Evolutionary conservation across 106 monocot genomes (phyloP), one percentile per base, ranked within the genome.

Genomic region (Phalaenopsis equestris): DNA sequence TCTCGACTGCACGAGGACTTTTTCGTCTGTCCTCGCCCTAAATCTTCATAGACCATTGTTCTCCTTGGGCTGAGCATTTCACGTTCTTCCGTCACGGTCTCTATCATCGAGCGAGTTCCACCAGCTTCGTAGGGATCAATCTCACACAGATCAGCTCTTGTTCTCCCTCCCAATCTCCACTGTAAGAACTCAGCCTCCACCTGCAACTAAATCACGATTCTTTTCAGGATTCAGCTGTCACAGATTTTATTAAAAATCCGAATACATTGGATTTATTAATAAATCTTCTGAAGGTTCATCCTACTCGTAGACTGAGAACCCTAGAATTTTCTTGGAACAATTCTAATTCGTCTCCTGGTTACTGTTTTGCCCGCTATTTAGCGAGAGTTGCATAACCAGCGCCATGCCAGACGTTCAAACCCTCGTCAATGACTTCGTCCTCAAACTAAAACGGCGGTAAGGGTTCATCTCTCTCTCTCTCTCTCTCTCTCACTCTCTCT

Each of bases 391-490:
- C 15, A 76, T 76, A 49, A 30, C 76, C 45, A 41, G 36, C 58
- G 84, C 80, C 78, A 99, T 99, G 98, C 98, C 94, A 77, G 98
- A 99, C 84, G 83, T 88, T 68, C 92, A 92, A 58, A 84, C 89
- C 36, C 87, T 90, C 82, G 91, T 99, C 73, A 83, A 76, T 82
- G 92, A 94, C 41, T 90, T 99, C 90, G 81, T 93, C 38, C 91
- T 94, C 86, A 94, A 93, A 77, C 94, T 99, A 81, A 87, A 84
- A 88, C 80, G 86, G 19, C 87, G 93, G 87, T 93, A 47, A 61
- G 5, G 55, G 10, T 73, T 23, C 30, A 47, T 55, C 18, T 73
- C 42, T 30, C 0, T 30, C 0, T 45, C 43, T 45, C 43, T 4
- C 6, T 45, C 43, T 45, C 43, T 6, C 6, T 79, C 45, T 12